Conservation (phyloP, 2,329 filamentous ascomycete genomes). For the Aureobasidium sp. region DNA sequence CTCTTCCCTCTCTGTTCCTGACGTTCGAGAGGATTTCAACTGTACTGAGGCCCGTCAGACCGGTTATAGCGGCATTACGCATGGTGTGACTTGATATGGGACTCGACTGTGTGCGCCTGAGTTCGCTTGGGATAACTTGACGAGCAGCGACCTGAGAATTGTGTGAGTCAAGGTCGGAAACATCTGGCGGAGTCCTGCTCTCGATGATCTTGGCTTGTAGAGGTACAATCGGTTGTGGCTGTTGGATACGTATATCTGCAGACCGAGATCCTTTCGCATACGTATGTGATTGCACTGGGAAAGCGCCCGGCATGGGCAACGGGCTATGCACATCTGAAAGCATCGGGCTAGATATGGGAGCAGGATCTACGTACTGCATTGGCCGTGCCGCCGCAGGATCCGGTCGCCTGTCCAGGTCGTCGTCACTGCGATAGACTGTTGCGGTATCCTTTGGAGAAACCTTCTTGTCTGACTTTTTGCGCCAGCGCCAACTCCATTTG, state of each 20-base stretch:
- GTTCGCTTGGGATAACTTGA: neutral
- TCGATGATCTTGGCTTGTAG: slow-evolving; percentile 55
- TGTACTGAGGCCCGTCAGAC: slow-evolving; percentile 34
- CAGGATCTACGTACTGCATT: slow-evolving; percentile 60
- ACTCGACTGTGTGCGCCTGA: slow-evolving; percentile 28
- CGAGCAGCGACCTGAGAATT: slow-evolving; percentile 36
- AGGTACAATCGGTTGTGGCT: slow-evolving; percentile 72
- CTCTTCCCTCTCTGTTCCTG: slow-evolving; percentile 24
- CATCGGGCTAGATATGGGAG: slow-evolving; percentile 58
- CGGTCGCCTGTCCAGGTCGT: too few relatives aligned
- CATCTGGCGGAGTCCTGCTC: slow-evolving; percentile 35
- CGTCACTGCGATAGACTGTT: neutral
- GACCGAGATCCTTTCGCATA: too few relatives aligned
- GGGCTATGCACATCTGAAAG: slow-evolving; percentile 48
- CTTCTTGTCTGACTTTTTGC: slow-evolving; percentile 41
- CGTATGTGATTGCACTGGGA: slow-evolving; percentile 29
- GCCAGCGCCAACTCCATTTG: slow-evolving; percentile 58
- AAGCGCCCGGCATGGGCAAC: slow-evolving; percentile 27
- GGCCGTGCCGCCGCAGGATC: slow-evolving; percentile 37
- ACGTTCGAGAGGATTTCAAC: slow-evolving; percentile 29
- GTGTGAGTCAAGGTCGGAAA: slow-evolving; percentile 36
- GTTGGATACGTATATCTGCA: slow-evolving; percentile 65
- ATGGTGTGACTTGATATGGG: slow-evolving; percentile 18
- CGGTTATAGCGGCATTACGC: slow-evolving; percentile 39
- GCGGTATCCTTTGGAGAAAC: neutral